Evolutionary conservation across 805 yeast species (phyloP), one percentile per base, ranked within the genome.

Genomic region (Starmera caribaea): DNA sequence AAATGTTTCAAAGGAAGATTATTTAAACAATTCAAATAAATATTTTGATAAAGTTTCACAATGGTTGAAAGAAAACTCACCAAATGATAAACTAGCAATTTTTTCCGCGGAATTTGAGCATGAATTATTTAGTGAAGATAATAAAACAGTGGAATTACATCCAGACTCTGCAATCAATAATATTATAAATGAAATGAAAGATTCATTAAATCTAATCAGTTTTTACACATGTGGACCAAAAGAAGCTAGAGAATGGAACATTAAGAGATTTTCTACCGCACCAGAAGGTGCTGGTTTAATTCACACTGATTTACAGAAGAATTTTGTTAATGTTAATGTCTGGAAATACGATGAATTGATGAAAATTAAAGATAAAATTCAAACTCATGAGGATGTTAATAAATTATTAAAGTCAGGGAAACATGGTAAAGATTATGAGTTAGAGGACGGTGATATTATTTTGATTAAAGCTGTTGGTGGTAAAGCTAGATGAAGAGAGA

Each of bases 241-340:
- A 38, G 96, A 88, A 61, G 89, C 83, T 9, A 68, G 90, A 53
- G 95, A 88, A 58, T 88, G 97, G 97, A 82, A 88, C 14, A 69
- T 88, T 40, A 71, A 89, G 55, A 68, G 69, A 38, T 85, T 87
- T 27, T 73, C 82, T 14, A 73, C 76, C 30, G 95, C 95, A 2
- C 89, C 90, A 31, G 84, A 84, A 45, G 96, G 95, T 3, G 96
- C 96, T 1, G 94, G 89, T 16, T 80, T 81, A 29, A 88, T 88
- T 43, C 96, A 88, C 57, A 81, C 86, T 2, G 96, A 87, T 57
- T 63, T 87, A 40, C 79, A 81, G 62, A 75, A 79, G 51, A 83
- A 94, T 1, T 88, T 88, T 57, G 76, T 88, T 36, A 74, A 76
- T 54, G 94, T 92, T 9, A 77, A 79, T 41, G 83, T 88, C 26